Conservation (phyloP, 2,329 filamentous ascomycete species). For the Elsinoe ampelina region DNA sequence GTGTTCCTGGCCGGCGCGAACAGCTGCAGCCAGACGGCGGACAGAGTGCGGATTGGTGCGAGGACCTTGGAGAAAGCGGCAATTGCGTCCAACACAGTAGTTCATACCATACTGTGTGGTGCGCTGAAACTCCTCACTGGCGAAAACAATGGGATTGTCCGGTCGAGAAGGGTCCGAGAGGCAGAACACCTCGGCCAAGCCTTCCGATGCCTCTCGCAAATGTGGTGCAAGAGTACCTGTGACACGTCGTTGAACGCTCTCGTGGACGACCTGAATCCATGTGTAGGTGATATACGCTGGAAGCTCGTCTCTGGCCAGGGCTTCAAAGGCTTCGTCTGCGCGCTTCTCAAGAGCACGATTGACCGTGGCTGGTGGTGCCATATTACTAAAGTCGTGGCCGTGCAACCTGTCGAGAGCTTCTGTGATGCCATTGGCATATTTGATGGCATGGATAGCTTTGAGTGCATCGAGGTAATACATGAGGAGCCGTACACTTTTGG, state of each 20-base stretch:
- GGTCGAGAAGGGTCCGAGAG: conserved; percentile 62
- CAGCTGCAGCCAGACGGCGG: conserved; percentile 51
- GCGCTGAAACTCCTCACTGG: conserved; percentile 65
- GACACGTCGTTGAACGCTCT: conserved; percentile 58
- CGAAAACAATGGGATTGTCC: conserved; percentile 70
- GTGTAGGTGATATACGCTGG: conserved; percentile 62
- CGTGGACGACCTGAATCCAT: conserved; percentile 60
- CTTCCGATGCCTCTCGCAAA: conserved; percentile 61
- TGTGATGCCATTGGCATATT: conserved; percentile 60
- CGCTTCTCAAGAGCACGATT: conserved; percentile 55
- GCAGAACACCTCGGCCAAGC: conserved; percentile 67
- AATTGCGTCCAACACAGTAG: conserved; percentile 67
- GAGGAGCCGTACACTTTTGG: conserved; percentile 55
- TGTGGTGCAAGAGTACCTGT: conserved; percentile 57
- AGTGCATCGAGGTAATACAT: conserved; percentile 63
- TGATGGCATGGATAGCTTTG: conserved; percentile 62
- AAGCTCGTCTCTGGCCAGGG: conserved; percentile 57
- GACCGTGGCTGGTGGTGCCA: conserved; percentile 42
- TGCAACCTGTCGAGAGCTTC: conserved; percentile 50
- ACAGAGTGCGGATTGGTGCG: conserved; percentile 57
- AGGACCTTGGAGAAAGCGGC: conserved; percentile 68
- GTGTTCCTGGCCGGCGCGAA: conserved; percentile 56
- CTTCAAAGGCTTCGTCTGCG: conserved; percentile 55
- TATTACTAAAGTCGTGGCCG: conserved; percentile 47
- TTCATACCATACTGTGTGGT: conserved; percentile 67